Conservation (phyloP, 2,329 filamentous ascomycete species). For the Pseudomassariella vexata region DNA sequence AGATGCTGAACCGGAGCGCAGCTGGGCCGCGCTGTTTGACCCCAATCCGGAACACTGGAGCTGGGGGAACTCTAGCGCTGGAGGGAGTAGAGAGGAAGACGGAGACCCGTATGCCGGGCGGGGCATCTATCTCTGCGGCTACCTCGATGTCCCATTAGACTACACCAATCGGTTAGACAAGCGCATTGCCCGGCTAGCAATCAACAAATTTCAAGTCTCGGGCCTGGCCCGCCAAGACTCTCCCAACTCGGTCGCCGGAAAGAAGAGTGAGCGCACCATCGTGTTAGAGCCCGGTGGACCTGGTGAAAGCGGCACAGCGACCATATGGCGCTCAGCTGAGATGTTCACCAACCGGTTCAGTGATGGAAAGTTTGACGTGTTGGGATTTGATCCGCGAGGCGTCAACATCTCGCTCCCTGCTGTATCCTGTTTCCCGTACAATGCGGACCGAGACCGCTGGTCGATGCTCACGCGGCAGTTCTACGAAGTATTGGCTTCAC, state of each 20-base stretch:
- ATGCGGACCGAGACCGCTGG: conserved; percentile 42
- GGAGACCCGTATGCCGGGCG: conserved; percentile 29
- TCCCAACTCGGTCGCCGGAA: conserved; percentile 14
- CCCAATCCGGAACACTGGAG: conserved; percentile 38
- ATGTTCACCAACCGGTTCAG: conserved; percentile 33
- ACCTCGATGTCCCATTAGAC: conserved; percentile 41
- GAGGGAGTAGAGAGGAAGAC: conserved; percentile 5
- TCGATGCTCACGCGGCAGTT: conserved; percentile 31
- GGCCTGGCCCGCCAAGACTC: conserved; percentile 28
- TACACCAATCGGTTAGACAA: conserved; percentile 37
- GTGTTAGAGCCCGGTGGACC: conserved; percentile 46
- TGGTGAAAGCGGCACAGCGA: conserved; percentile 39
- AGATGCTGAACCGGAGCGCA: conserved; percentile 27
- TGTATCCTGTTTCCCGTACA: conserved; percentile 38
- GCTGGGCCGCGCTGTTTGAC: conserved; percentile 36
- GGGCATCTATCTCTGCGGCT: conserved; percentile 42
- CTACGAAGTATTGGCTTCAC: conserved; percentile 27
- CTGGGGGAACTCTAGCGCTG: conserved; percentile 29
- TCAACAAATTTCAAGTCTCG: conserved; percentile 43
- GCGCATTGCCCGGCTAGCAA: conserved; percentile 39
- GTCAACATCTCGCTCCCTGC: conserved; percentile 41
- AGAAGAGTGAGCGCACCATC: conserved; percentile 40
- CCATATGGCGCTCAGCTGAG: conserved; percentile 32
- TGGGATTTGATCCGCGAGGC: conserved; percentile 51
- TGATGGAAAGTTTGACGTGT: conserved; percentile 36